Base-by-base conservation (phyloP, 345 rosid species). In the Conringia planisiliqua region DNA sequence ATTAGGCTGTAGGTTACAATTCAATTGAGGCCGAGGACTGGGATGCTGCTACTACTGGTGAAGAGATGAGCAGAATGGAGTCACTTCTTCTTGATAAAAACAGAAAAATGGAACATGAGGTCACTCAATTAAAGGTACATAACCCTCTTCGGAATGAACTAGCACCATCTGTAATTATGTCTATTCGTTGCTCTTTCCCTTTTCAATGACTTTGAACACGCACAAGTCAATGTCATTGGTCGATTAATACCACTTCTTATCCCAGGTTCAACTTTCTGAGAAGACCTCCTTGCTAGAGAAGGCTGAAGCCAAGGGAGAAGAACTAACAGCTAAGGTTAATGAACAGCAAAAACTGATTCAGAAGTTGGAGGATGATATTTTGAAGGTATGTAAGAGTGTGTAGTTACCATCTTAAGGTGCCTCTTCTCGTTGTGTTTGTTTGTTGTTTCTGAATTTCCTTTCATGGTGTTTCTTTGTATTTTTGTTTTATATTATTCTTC, bases 61-160 rank as follows among this genome's bases (percentile, higher is more conserved):
- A 92, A 77, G 99, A 92, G 85, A 95, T 92, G 97, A 92, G 97
- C 89, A 90, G 87, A 84, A 89, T 95, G 99, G 99, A 95, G 80
- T 90, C 89, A 61, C 97, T 95, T 79, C 97, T 95, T 77, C 99
- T 95, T 61, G 99, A 95, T 80, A 95, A 95, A 86, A 95, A 92
- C 80, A 83, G 88, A 72, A 95, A 86, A 83, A 89, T 95, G 97
- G 99, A 95, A 71, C 99, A 95, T 74, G 92, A 95, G 76, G 89
- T 88, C 65, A 95, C 99, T 67, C 97, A 89, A 52, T 78, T 86
- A 78, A 95, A 92, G 97, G 99, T 92, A 81, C 72, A 42, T 29
- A 64, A 26, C 40, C 29, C 11, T 43, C 44, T 70, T 10, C 14
- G 17, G 59, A 68, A 62, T 46, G 66, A 51, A 48, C 52, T 24